Evolutionary conservation across 2,329 filamentous ascomycete genomes (phyloP), one percentile per base, ranked within the genome.

Genomic region (Penicillium freii): DNA sequence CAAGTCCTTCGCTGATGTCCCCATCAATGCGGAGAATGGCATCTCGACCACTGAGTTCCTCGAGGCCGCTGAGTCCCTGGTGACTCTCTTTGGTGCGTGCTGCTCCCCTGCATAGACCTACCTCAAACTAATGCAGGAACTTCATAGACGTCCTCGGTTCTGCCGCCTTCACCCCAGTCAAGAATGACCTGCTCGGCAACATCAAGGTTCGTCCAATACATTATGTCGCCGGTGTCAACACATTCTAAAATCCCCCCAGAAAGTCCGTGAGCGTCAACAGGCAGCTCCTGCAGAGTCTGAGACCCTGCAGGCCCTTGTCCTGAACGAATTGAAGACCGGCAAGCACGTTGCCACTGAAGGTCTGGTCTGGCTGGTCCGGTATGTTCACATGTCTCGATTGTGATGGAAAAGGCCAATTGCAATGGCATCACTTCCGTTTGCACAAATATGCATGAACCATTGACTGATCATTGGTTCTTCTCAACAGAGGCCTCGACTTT

Each of bases 321-420:
- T 86, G 64, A 94, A 92, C 74, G 94, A 99, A 81, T 81, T 96
- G 73, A 92, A 92, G 81, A 83, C 85, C 61, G 93, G 92, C 82
- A 92, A 94, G 78, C 90, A 96, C 80, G 84, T 80, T 56, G 93
- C 94, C 54, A 88, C 91, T 13, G 92, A 97, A 78, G 94, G 92
- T 53, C 82, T 97, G 51, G 76, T 97, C 60, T 99, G 94, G 94
- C 84, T 97, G 60, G 83, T 88, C 66, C 89, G 93, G 90, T 95
- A 82, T 60, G 82, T 65, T 36, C 5, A 42, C 25, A 40, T 19
- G 43, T 15, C 40, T 42, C 40, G 5, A 52, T 21, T 19, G 21
- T 27, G 31, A 36, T 6, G 15, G 31, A 34, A 34, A 13, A 47
- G 5, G 5, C 15, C 27, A 40, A 36, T 53, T n/a, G 43, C 42